Evolutionary conservation across 2,329 filamentous ascomycete genomes (phyloP), one percentile per base, ranked within the genome.

Genomic region (Ceratocystis variospora): DNA sequence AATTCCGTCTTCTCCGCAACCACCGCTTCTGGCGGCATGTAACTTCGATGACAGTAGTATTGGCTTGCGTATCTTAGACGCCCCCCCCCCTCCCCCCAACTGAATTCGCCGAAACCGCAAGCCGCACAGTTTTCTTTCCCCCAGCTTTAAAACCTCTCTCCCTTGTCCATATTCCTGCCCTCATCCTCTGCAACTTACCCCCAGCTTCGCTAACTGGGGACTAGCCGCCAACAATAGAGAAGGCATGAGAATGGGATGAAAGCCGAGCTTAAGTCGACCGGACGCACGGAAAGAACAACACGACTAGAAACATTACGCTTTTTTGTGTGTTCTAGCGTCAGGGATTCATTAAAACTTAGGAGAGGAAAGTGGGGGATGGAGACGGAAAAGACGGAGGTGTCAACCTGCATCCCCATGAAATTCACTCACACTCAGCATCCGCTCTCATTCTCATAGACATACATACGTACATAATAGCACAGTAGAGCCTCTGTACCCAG

Each of bases 261-360:
- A 62, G 61, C 61, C 61, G 61, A 63, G 62, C 62, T 64, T 64
- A 64, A 50, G 46, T 37, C 19, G 12, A 28, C 45, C 46, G 62
- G 62, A 50, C 61, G 61, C 61, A 63, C 61, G 62, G 62, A 64
- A 64, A 64, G 45, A 33, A 12, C 25, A 55, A 48, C 37, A 44
- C 19, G n/a, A 10, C 6, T 6, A 25, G 7, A 22, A 3, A 15
- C 19, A 19, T 22, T 53, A 10, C 22, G 3, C 31, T 50, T 63
- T 63, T 8, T 1, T 46, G n/a, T 10, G 5, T 22, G 45, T 33
- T 33, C 25, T 22, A 53, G 45, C 25, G 33, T 28, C 61, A 62
- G 25, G 61, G 25, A 45, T 44, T 15, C 61, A 6, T 37, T 37
- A 8, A 37, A 37, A 44, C n/a, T n/a, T 7, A 4, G 33, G 48